Conservation (phyloP, 108 stramenopile genomes). For the Cyclotella sp. region DNA sequence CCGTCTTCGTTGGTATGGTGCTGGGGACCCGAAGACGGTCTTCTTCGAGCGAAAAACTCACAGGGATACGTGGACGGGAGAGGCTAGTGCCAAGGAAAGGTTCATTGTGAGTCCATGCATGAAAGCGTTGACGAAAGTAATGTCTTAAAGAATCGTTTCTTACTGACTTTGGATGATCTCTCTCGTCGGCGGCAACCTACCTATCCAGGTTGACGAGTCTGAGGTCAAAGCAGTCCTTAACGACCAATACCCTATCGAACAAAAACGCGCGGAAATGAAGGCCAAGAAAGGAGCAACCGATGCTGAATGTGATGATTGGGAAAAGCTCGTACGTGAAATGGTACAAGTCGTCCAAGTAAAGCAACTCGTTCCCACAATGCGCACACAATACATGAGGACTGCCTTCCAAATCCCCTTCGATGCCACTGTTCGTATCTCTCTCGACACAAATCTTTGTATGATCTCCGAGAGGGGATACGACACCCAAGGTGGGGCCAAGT, state of each 20-base stretch:
- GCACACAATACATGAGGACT: slow-evolving; percentile 97
- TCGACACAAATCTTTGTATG: slow-evolving; percentile 98
- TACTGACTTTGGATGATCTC: too few species aligned
- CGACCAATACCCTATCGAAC: slow-evolving; percentile 85
- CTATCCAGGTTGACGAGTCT: slow-evolving; percentile 66
- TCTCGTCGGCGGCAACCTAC: not conserved
- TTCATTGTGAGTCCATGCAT: slow-evolving; percentile 79
- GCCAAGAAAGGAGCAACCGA: slow-evolving; percentile 81
- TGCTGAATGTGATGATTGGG: slow-evolving; percentile 91
- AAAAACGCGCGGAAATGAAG: slow-evolving; percentile 78
- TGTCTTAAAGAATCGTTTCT: too few species aligned
- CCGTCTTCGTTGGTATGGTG: slow-evolving; percentile 96
- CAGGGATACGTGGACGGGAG: slow-evolving; percentile 98
- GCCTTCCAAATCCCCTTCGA: slow-evolving; percentile 98
- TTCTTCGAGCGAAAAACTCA: slow-evolving; percentile 99
- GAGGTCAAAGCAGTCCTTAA: slow-evolving; percentile 86
- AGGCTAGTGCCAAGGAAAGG: slow-evolving; percentile 96
- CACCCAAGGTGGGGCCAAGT: slow-evolving; percentile 83
- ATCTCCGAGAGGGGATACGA: slow-evolving; percentile 95
- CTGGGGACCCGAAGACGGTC: slow-evolving; percentile 83
- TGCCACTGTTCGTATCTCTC: slow-evolving; percentile 93
- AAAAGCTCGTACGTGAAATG: slow-evolving; percentile 86
- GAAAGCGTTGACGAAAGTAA: not conserved
- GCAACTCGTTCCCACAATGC: slow-evolving; percentile 94
- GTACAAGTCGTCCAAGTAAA: slow-evolving; percentile 89